Evolutionary conservation across 495 filamentous ascomycete genomes (phyloP).

Genomic region (Chaetomium cochliodes): DNA sequence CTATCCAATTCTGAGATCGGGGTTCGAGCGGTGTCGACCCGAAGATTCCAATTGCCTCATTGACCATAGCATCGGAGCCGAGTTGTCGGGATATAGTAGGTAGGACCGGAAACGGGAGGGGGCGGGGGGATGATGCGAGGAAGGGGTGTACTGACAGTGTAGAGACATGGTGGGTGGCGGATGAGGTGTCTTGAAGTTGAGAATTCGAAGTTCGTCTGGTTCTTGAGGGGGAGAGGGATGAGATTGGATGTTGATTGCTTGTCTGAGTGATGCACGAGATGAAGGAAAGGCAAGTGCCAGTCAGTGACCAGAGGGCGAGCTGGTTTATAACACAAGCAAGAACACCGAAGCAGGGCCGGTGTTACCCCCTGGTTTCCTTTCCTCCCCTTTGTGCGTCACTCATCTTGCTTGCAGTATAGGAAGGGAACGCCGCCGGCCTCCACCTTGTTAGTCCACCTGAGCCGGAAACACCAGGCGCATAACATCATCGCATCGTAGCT

Average conservation of each 20-base stretch:
- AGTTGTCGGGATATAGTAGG: not conserved
- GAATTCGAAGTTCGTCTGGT: not conserved
- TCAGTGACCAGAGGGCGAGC: slow-evolving; percentile 13
- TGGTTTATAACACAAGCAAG: slow-evolving; percentile 24
- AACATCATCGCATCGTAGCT: slow-evolving; percentile 39
- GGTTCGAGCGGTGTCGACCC: not conserved
- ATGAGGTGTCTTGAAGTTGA: slow-evolving; percentile 15
- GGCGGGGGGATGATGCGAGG: not conserved
- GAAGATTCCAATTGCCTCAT: slow-evolving; percentile 10
- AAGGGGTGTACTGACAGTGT: slow-evolving; percentile 48
- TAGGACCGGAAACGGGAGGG: not conserved
- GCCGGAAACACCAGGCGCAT: slow-evolving; percentile 6
- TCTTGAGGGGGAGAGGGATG: slow-evolving; percentile 11
- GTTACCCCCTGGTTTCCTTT: slow-evolving; percentile 14
- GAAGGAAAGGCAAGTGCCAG: slow-evolving; percentile 13
- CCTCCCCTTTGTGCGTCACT: slow-evolving; percentile 36
- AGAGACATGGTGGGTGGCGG: slow-evolving; percentile 53
- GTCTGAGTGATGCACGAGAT: not conserved
- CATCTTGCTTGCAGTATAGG: slow-evolving; percentile 7
- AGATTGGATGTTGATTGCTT: slow-evolving; percentile 3
- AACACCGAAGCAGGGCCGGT: slow-evolving; percentile 14
- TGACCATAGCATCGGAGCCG: no score
- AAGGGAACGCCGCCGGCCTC: slow-evolving; percentile 7
- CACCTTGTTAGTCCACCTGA: slow-evolving; percentile 13
- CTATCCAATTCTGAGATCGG: not conserved